phyloP scores from a whole-genome alignment of 1,139 yeast genomes.

The Geotrichum histeridarum region DNA sequence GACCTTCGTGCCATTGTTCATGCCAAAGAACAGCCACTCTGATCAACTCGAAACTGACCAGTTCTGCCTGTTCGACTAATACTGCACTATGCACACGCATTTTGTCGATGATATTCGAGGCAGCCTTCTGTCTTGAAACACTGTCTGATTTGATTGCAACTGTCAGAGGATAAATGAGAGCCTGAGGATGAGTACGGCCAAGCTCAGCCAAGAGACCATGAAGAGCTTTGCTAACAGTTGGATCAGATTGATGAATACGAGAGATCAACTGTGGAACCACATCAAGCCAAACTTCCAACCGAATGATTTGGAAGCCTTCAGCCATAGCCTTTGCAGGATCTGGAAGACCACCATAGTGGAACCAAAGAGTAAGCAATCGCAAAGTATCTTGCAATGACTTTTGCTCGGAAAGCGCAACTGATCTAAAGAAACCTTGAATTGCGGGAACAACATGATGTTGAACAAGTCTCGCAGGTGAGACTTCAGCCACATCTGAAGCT shows the following conservation, averaged over 20 bases:
- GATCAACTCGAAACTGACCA: conserved; percentile 86
- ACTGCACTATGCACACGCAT: conserved; percentile 83
- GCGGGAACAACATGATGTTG: conserved; percentile 92
- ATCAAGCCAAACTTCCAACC: conserved; percentile 89
- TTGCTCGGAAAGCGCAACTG: conserved; percentile 80
- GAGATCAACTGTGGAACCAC: conserved; percentile 95
- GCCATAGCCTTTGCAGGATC: conserved; percentile 89
- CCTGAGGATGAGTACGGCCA: conserved; percentile 96
- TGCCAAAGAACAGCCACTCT: conserved; percentile 96
- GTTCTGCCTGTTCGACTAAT: conserved; percentile 85
- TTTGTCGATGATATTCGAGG: conserved; percentile 82
- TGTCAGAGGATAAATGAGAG: conserved; percentile 88
- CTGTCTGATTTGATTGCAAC: conserved; percentile 96
- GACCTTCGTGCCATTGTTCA: conserved; percentile 96
- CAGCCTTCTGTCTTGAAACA: conserved; percentile 83
- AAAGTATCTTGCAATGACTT: conserved; percentile 90
- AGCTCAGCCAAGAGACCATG: conserved; percentile 78
- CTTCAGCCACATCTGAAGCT: conserved; percentile 27
- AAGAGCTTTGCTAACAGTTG: conserved; percentile 71
- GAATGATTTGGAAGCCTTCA: conserved; percentile 85
- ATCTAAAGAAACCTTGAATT: conserved; percentile 89
- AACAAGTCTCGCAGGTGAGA: conserved; percentile 50
- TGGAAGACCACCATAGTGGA: conserved; percentile 86
- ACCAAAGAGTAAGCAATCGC: conserved; percentile 87
- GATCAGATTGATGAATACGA: conserved; percentile 92